Evolutionary conservation across 768 basidiomycete genomes (phyloP), one percentile per base, ranked within the genome.

Genomic region (Cystobasidium tubakii): DNA sequence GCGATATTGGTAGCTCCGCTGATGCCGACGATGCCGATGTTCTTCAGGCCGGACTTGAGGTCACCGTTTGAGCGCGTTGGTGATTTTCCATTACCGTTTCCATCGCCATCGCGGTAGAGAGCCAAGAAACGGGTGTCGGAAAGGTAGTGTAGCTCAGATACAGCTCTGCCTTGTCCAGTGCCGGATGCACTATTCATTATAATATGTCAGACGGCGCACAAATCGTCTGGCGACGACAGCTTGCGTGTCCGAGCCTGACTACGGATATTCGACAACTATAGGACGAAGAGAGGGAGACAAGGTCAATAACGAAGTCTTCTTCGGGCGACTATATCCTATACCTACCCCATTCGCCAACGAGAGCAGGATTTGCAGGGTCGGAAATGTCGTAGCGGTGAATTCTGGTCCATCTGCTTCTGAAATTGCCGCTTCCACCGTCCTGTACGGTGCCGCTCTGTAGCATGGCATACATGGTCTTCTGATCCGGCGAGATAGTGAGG

Each of bases 361-460:
- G 80, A 13, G 74, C 74, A 0, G 86, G 83, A 0, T 64, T 66
- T 0, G 78, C 71, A 0, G 82, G 78, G 43, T 81, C 77, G 0
- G 83, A 81, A 44, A 88, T 80, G 77, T 88, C 82, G 75, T 84
- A 89, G 0, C 85, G 85, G 53, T 69, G 27, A 15, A 64, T 53
- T 33, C 39, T 34, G 6, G 60, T 55, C 43, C 43, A 65, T 27
- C 54, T 1, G 25, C 23, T 25, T n/a, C 36, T 21, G 27, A 31
- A 54, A 60, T 44, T 62, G 50, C 31, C n/a, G 23, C 42, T 62
- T 88, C 79, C 31, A 88, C 81, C 19, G 88, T 84, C 1, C 87
- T 89, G 88, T 1, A 87, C 84, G 0, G 85, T 83, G 0, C 87
- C 88, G 4, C 85, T 84, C 76, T 89, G 88, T 0, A 89, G 83